Evolutionary conservation across 129 eudicot genomes (phyloP), one percentile per base, ranked within the genome.

Genomic region (Logfia minima): DNA sequence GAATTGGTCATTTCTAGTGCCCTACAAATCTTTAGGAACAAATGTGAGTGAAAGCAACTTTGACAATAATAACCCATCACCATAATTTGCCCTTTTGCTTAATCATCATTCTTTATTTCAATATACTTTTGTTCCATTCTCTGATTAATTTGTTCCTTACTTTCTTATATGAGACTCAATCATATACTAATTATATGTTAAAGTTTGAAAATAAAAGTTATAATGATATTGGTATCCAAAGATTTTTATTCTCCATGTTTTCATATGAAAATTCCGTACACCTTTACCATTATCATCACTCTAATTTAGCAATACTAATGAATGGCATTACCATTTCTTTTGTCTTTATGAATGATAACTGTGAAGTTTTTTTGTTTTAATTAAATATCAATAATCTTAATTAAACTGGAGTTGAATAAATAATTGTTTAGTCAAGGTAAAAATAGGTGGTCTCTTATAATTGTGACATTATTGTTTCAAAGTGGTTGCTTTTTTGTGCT

Each of bases 11-110:
- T 67, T 55, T 81, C 35, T 32, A 64, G 76, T 81, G 76, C 80
- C 80, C 84, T 81, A 75, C 84, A 81, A 75, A 81, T 81, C 84
- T 81, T 74, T 79, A 66, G 34, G 83, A 71, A 79, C 83, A 79
- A 71, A 14, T 48, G 66, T 79, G 83, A 79, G 70, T 79, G 83
- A 79, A 79, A 79, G 83, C 64, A 79, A 79, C 77, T 71, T 75
- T 81, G 80, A 81, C 72, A 75, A 81, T 74, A 75, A 68, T 74
- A 81, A 75, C 80, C 84, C 84, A 81, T 75, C 61, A 75, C 56
- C 80, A 75, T 68, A 62, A 81, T 75, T 58, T 75, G 41, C 28
- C 70, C 74, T 75, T 81, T 67, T 59, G 19, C 61, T 74, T 75
- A 29, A 53, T 66, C 70, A 74, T 80, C 61, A 74, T 72, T 73